These are phyloP conservation scores for Ustilago tritici DNA, from an alignment of 1,284 basidiomycete genomes.

Conservation along the genomic window DNA sequence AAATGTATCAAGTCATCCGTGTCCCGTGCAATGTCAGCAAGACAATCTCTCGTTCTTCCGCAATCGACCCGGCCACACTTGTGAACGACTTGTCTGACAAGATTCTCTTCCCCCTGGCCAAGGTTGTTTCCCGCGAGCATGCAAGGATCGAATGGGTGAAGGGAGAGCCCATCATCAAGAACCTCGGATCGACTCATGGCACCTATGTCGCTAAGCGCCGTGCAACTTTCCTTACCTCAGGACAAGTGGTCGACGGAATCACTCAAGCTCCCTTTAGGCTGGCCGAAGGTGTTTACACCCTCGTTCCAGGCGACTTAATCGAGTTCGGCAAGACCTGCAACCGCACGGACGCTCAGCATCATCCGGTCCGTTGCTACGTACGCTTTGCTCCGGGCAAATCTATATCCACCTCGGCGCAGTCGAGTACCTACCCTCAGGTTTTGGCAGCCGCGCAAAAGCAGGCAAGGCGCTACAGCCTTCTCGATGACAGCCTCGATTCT, in stretches of 20 bases:
- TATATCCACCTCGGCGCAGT: neutral
- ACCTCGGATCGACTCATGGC: slow-evolving; percentile 47
- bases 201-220: slow-evolving; percentile 27
- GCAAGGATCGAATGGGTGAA: slow-evolving; percentile 38
- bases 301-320: slow-evolving; percentile 24
- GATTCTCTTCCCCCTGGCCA: slow-evolving; percentile 27
- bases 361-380: slow-evolving; percentile 32
- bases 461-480: slow-evolving; percentile 7
- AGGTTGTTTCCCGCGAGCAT: slow-evolving; percentile 46
- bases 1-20: slow-evolving; percentile 8
- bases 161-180: slow-evolving; percentile 12
- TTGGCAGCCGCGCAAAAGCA: neutral
- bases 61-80: neutral
- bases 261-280: neutral
- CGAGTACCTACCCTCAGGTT: too few species aligned
- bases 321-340: slow-evolving; percentile 29
- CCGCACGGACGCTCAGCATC: slow-evolving; percentile 3
- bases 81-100: slow-evolving; percentile 35
- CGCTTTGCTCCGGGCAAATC: neutral
- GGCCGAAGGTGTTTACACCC: slow-evolving; percentile 4
- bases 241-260: neutral
- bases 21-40: slow-evolving; percentile 13
- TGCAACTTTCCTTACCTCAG: neutral
- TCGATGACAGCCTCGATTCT: slow-evolving; percentile 26
- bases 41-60: slow-evolving; percentile 21